Evolutionary conservation across 805 yeast species (phyloP).

Genomic region (Metschnikowia corniflorae): DNA sequence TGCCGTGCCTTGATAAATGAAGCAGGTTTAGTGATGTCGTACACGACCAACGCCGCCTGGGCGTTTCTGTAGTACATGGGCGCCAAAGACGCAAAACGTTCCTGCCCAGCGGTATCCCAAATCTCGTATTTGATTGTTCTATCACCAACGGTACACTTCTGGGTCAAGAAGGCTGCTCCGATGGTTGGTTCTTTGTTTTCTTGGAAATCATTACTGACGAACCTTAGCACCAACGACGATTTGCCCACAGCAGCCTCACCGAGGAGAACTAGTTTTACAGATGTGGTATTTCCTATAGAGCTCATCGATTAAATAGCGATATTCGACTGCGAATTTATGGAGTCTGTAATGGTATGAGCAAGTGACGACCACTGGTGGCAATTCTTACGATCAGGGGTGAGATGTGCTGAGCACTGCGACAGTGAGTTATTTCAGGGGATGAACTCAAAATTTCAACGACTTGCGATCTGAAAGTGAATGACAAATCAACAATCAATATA

Average conservation of each 20-base stretch:
- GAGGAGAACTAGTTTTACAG: conserved; percentile 63
- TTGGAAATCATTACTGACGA: conserved; percentile 70
- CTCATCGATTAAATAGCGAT: conserved; percentile 4
- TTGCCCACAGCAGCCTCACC: conserved; percentile 87
- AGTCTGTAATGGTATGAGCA: too few species aligned
- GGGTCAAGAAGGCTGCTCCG: conserved; percentile 81
- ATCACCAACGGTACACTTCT: conserved; percentile 51
- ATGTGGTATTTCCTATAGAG: conserved; percentile 14
- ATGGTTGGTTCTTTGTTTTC: conserved; percentile 75
- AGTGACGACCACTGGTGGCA: neutral
- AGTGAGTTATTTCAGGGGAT: too few species aligned
- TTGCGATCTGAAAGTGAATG: too few species aligned
- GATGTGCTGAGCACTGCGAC: neutral
- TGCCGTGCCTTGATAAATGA: conserved; percentile 69
- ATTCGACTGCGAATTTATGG: too few species aligned
- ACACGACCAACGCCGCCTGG: conserved; percentile 75
- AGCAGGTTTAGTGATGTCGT: conserved; percentile 65
- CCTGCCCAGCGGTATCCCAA: conserved; percentile 90
- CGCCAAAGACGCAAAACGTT: conserved; percentile 70
- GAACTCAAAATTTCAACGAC: too few species aligned
- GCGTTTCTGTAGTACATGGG: conserved; percentile 84
- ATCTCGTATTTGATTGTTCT: conserved; percentile 69
- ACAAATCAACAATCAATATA: too few species aligned
- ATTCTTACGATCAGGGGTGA: neutral
- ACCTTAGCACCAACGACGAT: conserved; percentile 63